A percentile compares a stretch with the other conserved stretches of the same genome.
phyloP scores from a whole-genome alignment of 805 yeast genomes.

The Scheffersomyces amazonensis region DNA sequence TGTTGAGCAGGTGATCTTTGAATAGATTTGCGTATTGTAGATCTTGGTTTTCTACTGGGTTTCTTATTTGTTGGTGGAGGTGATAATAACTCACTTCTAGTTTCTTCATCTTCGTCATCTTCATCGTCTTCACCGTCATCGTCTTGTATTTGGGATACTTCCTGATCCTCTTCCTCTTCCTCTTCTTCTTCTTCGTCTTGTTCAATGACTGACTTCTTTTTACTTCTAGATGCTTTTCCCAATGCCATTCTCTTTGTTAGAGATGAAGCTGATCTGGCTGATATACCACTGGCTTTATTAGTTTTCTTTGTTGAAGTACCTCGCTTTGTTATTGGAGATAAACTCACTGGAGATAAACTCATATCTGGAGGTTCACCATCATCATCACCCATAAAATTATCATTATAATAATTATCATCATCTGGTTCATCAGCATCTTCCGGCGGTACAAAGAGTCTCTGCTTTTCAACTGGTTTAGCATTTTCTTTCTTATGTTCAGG shows the following conservation, averaged over 20 bases:
- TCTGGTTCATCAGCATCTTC: slow-evolving; percentile 5
- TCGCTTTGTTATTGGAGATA: slow-evolving; percentile 6
- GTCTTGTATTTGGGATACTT: not conserved
- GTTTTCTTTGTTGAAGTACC: slow-evolving; percentile 4
- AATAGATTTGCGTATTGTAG: slow-evolving; percentile 5
- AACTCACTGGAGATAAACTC: slow-evolving; percentile 13
- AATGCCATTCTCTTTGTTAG: slow-evolving; percentile 34
- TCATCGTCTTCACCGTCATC: slow-evolving; percentile 7
- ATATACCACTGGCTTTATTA: not conserved
- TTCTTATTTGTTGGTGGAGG: slow-evolving; percentile 12
- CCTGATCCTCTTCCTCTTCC: not conserved
- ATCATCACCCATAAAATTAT: slow-evolving; percentile 14
- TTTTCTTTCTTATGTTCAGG: slow-evolving; percentile 13
- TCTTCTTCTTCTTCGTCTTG: not conserved
- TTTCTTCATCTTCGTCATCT: slow-evolving; percentile 10
- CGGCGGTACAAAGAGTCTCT: not conserved
- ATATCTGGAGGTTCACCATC: slow-evolving; percentile 14
- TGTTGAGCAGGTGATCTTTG: slow-evolving; percentile 2
- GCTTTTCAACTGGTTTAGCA: not conserved
- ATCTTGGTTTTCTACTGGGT: slow-evolving; percentile 8
- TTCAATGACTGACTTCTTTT: not conserved
- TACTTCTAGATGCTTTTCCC: slow-evolving; percentile 10
- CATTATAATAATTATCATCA: slow-evolving; percentile 7
- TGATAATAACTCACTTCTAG: slow-evolving; percentile 6
- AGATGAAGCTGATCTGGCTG: slow-evolving; percentile 10